Evolutionary conservation across 2,329 filamentous ascomycete genomes (phyloP), one percentile per base, ranked within the genome.

Genomic region (Venturia effusa): DNA sequence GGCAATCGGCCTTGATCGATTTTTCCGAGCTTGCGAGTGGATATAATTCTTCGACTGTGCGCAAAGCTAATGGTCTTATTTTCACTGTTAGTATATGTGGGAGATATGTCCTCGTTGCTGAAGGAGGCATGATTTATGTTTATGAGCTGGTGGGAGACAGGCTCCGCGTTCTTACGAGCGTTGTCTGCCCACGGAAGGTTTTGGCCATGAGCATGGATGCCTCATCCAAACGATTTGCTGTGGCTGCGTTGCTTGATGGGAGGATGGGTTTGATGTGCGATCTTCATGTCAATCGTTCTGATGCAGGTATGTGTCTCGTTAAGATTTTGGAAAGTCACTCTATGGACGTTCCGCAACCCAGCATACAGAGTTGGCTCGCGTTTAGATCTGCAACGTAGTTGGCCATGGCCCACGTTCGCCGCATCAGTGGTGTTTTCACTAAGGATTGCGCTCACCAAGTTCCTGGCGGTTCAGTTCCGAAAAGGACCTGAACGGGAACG

Each of bases 131-230:
- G 62, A 80, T 88, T 27, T 82, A 83, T 67, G 72, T 88, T 11
- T 89, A 87, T 68, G 69, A 73, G 57, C 67, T 86, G 64, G 67
- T 69, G 41, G 67, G 71, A 67, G 70, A 68, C 7, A 68, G 71
- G 66, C 67, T 82, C 63, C 66, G 74, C 54, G 80, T 80, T 1
- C 71, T 84, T 19, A 78, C 83, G 1, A 81, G 75, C 48, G 78
- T 88, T 13, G 70, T 79, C 17, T 88, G 85, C 68, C 84, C 83
- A 15, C 75, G 78, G 19, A 75, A 79, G 55, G 81, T 88, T 2
- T 70, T 88, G 6, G 79, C 81, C 3, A 82, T 84, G 68, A 83
- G 83, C 66, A 86, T 88, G 79, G 84, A 88, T 70, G 83, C 83
- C 0, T 85, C 81, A 4, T 79, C 77, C 2, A 75, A 80, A 10